phyloP scores from a whole-genome alignment of 1,284 basidiomycete species.

The Austroboletus rostrupii region DNA sequence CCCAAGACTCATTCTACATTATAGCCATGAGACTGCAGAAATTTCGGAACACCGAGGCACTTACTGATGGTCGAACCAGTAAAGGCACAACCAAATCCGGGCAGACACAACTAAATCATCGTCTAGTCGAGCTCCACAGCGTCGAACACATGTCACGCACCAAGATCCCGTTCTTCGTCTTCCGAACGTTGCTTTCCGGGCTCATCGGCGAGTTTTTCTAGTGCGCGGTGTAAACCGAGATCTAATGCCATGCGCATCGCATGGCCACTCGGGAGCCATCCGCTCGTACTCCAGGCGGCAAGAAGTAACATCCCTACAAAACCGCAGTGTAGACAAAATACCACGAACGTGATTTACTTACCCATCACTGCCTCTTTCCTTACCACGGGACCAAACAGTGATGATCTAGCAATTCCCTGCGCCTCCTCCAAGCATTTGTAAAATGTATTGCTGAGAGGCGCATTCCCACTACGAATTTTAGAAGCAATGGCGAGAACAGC shows the following conservation, averaged over 20 bases:
- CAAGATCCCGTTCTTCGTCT: constrained; percentile 83
- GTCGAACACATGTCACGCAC: constrained; percentile 37
- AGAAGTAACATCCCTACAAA: constrained; percentile 78
- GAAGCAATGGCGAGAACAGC: constrained; percentile 87
- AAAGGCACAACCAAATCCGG: constrained; percentile 90
- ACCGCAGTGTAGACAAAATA: constrained; percentile 2
- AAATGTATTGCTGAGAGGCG: constrained; percentile 78
- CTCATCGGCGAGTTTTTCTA: constrained; percentile 85
- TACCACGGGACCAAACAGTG: constrained; percentile 87
- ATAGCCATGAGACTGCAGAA: constrained; percentile 19
- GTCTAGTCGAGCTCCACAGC: constrained; percentile 7
- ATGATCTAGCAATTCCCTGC: constrained; percentile 89
- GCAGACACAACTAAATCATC: constrained; percentile 72
- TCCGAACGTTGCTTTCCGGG: constrained; percentile 64
- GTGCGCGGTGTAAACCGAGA: constrained; percentile 83
- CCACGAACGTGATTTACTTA: constrained; percentile 26
- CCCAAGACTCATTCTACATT: constrained; percentile 79
- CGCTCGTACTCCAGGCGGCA: constrained; percentile 91
- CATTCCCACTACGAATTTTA: constrained; percentile 87
- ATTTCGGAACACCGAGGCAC: constrained; percentile 28
- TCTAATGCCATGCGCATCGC: constrained; percentile 94
- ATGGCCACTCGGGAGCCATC: constrained; percentile 89
- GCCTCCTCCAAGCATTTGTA: constrained; percentile 91
- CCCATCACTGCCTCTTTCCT: constrained; percentile 93
- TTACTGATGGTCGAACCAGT: constrained; percentile 90